Evolutionary conservation across 2,329 filamentous ascomycete species (phyloP).

Genomic region (Plenodomus lindquistii): DNA sequence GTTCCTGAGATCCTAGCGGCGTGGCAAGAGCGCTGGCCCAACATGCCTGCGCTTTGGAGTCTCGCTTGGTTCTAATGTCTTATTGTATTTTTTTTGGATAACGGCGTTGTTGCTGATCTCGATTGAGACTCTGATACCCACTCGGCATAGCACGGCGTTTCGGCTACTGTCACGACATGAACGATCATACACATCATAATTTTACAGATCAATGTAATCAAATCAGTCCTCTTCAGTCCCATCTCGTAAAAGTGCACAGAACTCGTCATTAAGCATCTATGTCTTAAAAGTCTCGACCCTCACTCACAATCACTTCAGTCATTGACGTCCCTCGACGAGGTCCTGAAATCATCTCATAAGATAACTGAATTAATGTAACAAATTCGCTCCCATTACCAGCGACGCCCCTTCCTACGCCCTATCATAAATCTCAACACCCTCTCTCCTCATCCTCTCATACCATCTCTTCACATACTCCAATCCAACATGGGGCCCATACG

Average conservation of each 20-base stretch:
- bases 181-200: too few species aligned
- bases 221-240: too few species aligned
- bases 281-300: too few species aligned
- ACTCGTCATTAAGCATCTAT: too few species aligned
- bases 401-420: constrained; percentile 6
- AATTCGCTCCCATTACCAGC: too few species aligned
- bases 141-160: constrained; percentile 28
- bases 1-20: constrained; percentile 89
- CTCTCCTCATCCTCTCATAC: constrained; percentile 46
- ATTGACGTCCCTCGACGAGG: too few species aligned
- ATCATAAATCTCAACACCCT: constrained; percentile 29
- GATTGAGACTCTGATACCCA: constrained; percentile 24
- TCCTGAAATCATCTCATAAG: too few species aligned
- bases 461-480: constrained; percentile 51
- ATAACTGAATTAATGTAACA: too few species aligned
- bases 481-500: constrained; percentile 52
- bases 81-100: background rate
- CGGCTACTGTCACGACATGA: too few species aligned
- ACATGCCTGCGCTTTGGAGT: constrained; percentile 90
- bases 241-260: too few species aligned
- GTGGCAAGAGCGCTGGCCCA: constrained; percentile 96
- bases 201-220: too few species aligned
- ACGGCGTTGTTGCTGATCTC: constrained; percentile 7
- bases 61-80: constrained; percentile 91
- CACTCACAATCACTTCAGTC: too few species aligned